phyloP scores from a whole-genome alignment of 352 stramenopile species.

The Globisporangium emineosum region DNA sequence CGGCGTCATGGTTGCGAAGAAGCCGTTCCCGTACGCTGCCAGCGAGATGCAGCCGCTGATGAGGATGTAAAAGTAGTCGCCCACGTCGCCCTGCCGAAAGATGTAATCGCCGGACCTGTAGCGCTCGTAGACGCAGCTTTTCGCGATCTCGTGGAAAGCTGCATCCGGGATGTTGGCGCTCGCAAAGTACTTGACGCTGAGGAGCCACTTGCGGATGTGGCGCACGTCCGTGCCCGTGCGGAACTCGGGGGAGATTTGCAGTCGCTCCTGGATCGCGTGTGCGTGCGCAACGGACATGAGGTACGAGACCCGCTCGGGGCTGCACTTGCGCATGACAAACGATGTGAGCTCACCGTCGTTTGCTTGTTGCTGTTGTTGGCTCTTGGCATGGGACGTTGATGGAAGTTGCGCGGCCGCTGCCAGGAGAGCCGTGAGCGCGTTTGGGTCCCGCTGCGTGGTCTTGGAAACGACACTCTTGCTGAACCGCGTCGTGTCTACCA shows the following conservation, averaged over 20 bases:
- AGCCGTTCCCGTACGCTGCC: conserved; percentile 61
- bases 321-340: conserved; percentile 41
- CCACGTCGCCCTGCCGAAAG: conserved; percentile 67
- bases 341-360: conserved; percentile 14
- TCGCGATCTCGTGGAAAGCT: conserved; percentile 51
- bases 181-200: conserved; percentile 63
- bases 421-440: not conserved
- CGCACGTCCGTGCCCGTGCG: conserved; percentile 42
- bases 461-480: not conserved
- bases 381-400: not conserved
- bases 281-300: conserved; percentile 33
- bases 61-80: conserved; percentile 72
- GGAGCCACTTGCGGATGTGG: conserved; percentile 64
- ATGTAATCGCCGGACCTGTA: conserved; percentile 53
- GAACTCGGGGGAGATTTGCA: conserved; percentile 34
- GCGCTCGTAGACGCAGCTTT: conserved; percentile 36
- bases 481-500: not conserved
- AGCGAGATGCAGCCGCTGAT: conserved; percentile 62
- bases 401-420: not conserved
- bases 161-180: conserved; percentile 49
- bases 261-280: conserved; percentile 30
- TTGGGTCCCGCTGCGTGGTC: not conserved
- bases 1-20: conserved; percentile 63
- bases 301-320: conserved; percentile 30
- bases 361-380: not conserved